These are phyloP conservation scores for Endoconidiophora laricicola DNA, from an alignment of 2,329 filamentous ascomycete species.

Conservation along the genomic window DNA sequence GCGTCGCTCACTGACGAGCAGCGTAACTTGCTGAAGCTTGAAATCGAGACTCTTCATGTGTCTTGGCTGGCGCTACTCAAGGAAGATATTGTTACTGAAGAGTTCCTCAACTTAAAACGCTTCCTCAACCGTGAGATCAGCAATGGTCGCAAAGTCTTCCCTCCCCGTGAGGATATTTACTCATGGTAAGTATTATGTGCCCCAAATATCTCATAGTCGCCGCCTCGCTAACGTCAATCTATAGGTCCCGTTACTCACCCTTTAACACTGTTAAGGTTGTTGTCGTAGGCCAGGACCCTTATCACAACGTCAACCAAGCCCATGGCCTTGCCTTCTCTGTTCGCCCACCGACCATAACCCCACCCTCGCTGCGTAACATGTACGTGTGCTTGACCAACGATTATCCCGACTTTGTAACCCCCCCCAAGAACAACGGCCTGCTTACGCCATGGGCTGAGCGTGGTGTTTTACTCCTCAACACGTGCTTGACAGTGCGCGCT, in stretches of 20 bases:
- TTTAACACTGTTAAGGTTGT: slow-evolving; percentile 80
- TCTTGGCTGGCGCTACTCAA: slow-evolving; percentile 84
- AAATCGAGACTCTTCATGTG: slow-evolving; percentile 82
- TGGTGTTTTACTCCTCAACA: slow-evolving; percentile 86
- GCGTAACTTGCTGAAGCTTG: slow-evolving; percentile 63
- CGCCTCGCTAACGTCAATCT: slow-evolving; percentile 14
- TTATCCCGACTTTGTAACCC: slow-evolving; percentile 62
- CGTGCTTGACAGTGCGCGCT: slow-evolving; percentile 81
- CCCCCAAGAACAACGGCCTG: slow-evolving; percentile 62
- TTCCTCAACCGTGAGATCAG: slow-evolving; percentile 69
- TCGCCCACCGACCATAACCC: slow-evolving; percentile 70
- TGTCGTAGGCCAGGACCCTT: slow-evolving; percentile 90
- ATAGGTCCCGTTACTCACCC: slow-evolving; percentile 83
- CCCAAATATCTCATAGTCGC: too few species aligned
- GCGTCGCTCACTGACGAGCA: slow-evolving; percentile 64
- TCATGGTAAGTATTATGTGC: slow-evolving; percentile 51
- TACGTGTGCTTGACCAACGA: slow-evolving; percentile 77
- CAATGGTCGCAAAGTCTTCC: slow-evolving; percentile 64
- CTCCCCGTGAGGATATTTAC: slow-evolving; percentile 77
- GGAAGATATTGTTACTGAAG: slow-evolving; percentile 60
- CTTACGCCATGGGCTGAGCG: slow-evolving; percentile 88
- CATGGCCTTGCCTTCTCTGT: slow-evolving; percentile 95
- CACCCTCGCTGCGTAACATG: slow-evolving; percentile 85
- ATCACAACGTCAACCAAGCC: slow-evolving; percentile 89
- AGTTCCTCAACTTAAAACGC: slow-evolving; percentile 75